Percentiles rank a stretch among this genome's conserved stretches.
phyloP scores from a whole-genome alignment of 164 flowering plant genomes.

The Houttuynia cordata region DNA sequence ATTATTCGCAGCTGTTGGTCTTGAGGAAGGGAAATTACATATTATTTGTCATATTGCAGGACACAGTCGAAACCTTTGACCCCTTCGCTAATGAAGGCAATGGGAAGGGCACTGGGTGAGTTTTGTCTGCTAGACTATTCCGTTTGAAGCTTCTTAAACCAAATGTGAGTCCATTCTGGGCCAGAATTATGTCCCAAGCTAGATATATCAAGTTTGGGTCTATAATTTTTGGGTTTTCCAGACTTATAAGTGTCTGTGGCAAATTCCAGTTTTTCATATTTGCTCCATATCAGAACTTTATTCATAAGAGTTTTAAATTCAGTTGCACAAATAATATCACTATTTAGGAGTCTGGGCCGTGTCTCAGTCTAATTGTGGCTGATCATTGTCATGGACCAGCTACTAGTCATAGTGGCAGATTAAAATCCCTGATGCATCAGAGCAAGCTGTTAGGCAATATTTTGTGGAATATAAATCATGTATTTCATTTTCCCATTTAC shows the following conservation, averaged over 20 bases:
- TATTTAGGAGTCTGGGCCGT: too few species aligned
- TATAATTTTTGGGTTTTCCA: not conserved
- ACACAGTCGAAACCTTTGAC: slow-evolving; percentile 69
- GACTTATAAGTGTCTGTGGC: not conserved
- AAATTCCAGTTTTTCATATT: too few species aligned
- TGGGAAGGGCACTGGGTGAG: slow-evolving; percentile 86
- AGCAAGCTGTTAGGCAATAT: not conserved
- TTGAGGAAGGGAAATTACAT: not conserved
- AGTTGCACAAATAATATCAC: not conserved
- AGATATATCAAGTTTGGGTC: not conserved
- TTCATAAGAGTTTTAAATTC: not conserved
- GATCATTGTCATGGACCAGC: too few species aligned
- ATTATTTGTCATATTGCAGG: slow-evolving; percentile 29
- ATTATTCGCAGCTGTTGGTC: not conserved
- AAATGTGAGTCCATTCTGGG: not conserved
- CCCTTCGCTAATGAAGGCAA: slow-evolving; percentile 55
- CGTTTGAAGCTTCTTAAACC: not conserved
- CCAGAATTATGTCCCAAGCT: not conserved
- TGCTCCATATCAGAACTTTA: not conserved
- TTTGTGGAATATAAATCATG: not conserved
- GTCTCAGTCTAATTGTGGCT: too few species aligned
- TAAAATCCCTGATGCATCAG: too few species aligned
- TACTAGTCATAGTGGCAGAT: too few species aligned
- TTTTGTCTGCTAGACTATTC: slow-evolving; percentile 2
- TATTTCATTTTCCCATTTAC: too few species aligned